Evolutionary conservation across 2,329 filamentous ascomycete species (phyloP), one percentile per base, ranked within the genome.

Genomic region (Sordariomycetes sp.): DNA sequence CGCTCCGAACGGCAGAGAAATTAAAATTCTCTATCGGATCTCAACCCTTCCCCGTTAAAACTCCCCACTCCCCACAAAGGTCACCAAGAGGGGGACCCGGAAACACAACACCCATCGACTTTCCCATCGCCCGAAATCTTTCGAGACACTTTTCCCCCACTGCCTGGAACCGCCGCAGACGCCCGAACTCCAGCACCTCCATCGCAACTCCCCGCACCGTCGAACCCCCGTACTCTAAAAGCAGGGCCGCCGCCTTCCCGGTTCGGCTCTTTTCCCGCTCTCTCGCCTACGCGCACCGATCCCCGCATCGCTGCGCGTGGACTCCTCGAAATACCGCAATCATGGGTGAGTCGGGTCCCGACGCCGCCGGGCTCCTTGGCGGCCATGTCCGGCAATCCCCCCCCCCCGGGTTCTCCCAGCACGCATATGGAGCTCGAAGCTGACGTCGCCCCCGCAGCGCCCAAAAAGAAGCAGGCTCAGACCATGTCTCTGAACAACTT

Each of bases 401-500:
- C n/a, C n/a, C n/a, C n/a, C n/a, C n/a, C n/a, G n/a, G n/a, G n/a
- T 48, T 51, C 53, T 54, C 59, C 59, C 51, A 48, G 24, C 25
- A 56, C 13, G 34, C 17, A 3, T n/a, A 12, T 10, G 28, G 32
- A 24, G 25, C 39, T 53, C n/a, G 45, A 52, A 59, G 48, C 61
- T 63, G 56, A 63, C 57, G 35, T 56, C 17, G 12, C 52, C 36
- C 48, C 36, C 32, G 36, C 68, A 95, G 91, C 88, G 81, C 92
- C 91, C 65, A 89, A 91, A 73, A 95, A 95, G 79, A 88, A 90
- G 78, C 86, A 95, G 76, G 80, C 84, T 74, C 87, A 95, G 84
- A 99, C 95, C 81, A 92, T 99, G 88, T 90, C 89, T 79, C 85
- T 97, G 70, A 89, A 90, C 80, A 89, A 90, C 76, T 99, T 99